Evolutionary conservation across 2,329 filamentous ascomycete genomes (phyloP).

Genomic region (Leptographium radiaticola): DNA sequence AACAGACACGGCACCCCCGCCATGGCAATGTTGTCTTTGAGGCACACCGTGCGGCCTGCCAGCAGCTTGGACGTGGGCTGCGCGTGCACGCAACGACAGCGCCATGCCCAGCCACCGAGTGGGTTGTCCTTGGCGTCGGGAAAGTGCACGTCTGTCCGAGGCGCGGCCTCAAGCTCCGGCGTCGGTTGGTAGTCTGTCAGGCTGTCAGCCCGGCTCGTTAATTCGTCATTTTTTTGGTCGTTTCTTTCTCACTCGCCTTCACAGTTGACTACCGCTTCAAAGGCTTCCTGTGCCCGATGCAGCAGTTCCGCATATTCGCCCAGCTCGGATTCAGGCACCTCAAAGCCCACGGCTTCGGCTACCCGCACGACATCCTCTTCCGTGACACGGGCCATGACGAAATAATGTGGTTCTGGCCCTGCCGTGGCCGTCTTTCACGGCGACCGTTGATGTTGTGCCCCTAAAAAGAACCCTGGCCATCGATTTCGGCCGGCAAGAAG

Average conservation of each 20-base stretch:
- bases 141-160: constrained; percentile 18
- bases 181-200: constrained; percentile 19
- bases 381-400: constrained; percentile 3
- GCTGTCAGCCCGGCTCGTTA: not conserved
- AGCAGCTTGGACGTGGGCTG: constrained; percentile 18
- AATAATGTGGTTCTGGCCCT: not conserved
- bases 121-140: constrained; percentile 20
- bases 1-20: constrained; percentile 29
- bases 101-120: constrained; percentile 29
- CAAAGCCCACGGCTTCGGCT: constrained; percentile 17
- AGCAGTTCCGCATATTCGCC: constrained; percentile 17
- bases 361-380: constrained; percentile 12
- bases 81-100: constrained; percentile 22
- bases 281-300: not conserved
- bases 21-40: constrained; percentile 36
- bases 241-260: not conserved
- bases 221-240: constrained; percentile 1
- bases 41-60: constrained; percentile 25
- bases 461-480: too few relatives aligned
- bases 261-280: not conserved
- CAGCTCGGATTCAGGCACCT: constrained; percentile 15
- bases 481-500: not conserved
- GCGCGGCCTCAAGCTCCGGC: constrained; percentile 6
- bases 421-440: not conserved
- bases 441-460: too few relatives aligned